These are phyloP conservation scores for Lactarius deliciosus DNA, from an alignment of 768 basidiomycete genomes.

Conservation along the genomic window DNA sequence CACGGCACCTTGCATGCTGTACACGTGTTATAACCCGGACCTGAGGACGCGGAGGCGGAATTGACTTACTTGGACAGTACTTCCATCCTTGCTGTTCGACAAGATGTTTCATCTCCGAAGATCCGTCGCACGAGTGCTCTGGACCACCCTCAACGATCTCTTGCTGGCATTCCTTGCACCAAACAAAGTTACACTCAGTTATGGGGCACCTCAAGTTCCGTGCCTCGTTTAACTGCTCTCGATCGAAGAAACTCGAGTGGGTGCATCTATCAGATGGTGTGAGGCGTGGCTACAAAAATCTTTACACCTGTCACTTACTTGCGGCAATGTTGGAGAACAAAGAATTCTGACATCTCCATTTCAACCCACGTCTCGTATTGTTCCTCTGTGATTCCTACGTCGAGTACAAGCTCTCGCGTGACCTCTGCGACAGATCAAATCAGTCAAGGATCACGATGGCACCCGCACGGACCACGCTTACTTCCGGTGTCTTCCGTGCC, in stretches of 20 bases:
- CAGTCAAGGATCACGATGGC: neutral
- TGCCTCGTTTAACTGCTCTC: conserved; percentile 31
- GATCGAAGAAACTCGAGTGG: conserved; percentile 32
- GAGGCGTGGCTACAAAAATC: neutral
- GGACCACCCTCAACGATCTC: conserved; percentile 31
- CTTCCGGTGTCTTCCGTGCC: conserved; percentile 35
- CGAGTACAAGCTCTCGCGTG: conserved; percentile 38
- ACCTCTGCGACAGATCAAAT: conserved; percentile 7
- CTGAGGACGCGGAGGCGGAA: too few species aligned
- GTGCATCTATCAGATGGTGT: conserved; percentile 23
- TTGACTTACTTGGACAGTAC: conserved; percentile 35
- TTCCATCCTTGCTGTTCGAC: conserved; percentile 37
- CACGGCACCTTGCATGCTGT: conserved; percentile 50
- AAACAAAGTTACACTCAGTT: conserved; percentile 33
- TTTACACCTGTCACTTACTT: conserved; percentile 39
- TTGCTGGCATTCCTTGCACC: conserved; percentile 38
- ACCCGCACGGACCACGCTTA: conserved; percentile 28
- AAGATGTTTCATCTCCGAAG: conserved; percentile 35
- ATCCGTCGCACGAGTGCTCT: conserved; percentile 37
- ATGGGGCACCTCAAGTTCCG: conserved; percentile 34
- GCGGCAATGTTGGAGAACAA: conserved; percentile 49
- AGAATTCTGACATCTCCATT: conserved; percentile 48
- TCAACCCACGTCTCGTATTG: conserved; percentile 46
- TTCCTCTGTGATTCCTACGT: conserved; percentile 45
- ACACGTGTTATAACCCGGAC: neutral